Evolutionary conservation across 2,329 filamentous ascomycete genomes (phyloP).

Genomic region (Diaporthe sp.): DNA sequence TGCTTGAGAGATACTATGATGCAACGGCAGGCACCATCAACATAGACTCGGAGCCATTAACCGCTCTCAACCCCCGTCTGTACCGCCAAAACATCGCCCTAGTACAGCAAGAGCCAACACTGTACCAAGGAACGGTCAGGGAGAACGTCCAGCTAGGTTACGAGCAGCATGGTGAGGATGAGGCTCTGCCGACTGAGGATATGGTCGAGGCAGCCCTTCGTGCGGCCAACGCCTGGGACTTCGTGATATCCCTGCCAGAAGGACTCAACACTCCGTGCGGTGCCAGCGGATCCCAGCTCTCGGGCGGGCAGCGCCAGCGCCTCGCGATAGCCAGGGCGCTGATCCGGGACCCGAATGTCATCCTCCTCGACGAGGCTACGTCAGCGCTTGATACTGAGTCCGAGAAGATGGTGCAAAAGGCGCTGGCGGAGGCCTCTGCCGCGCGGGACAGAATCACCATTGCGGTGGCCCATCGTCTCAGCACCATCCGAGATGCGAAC

Average conservation of each 20-base stretch:
- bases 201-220: conserved; percentile 46
- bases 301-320: conserved; percentile 37
- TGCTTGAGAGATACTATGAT: conserved; percentile 58
- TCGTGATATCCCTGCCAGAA: conserved; percentile 36
- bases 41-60: conserved; percentile 69
- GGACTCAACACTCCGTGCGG: conserved; percentile 34
- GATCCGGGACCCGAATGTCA: conserved; percentile 16
- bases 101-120: conserved; percentile 70
- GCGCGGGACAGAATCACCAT: conserved; percentile 73
- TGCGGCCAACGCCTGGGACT: conserved; percentile 48
- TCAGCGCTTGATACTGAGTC: conserved; percentile 70
- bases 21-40: conserved; percentile 62
- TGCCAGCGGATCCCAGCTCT: conserved; percentile 22
- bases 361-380: conserved; percentile 65
- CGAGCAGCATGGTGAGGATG: conserved; percentile 33
- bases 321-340: conserved; percentile 35
- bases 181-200: conserved; percentile 37
- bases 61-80: conserved; percentile 61
- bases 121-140: conserved; percentile 63
- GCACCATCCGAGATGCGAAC: conserved; percentile 61
- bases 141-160: conserved; percentile 50
- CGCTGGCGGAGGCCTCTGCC: conserved; percentile 46
- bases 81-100: conserved; percentile 61
- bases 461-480: conserved; percentile 73
- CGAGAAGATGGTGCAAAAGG: conserved; percentile 63